phyloP scores from a whole-genome alignment of 495 filamentous ascomycete genomes.

The Glutinoglossum americanum region DNA sequence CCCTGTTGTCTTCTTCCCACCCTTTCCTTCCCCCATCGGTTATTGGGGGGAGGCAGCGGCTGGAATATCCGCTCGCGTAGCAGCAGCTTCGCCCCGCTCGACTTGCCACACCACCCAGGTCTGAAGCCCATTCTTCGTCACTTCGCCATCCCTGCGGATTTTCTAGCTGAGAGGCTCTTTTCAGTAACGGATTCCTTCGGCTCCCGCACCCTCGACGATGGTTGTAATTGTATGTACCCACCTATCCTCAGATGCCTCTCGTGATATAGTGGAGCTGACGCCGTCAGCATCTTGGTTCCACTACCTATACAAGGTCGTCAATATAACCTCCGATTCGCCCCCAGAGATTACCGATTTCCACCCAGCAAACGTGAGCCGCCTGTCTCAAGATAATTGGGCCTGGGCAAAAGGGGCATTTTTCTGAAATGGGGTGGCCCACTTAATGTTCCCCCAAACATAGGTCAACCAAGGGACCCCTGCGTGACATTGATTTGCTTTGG shows the following conservation, averaged over 20 bases:
- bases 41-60: too few species aligned
- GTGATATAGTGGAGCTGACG: neutral
- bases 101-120: neutral
- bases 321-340: neutral
- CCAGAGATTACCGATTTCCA: neutral
- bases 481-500: neutral
- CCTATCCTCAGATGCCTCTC: too few species aligned
- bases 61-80: too few species aligned
- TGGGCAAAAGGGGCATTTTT: neutral
- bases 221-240: neutral
- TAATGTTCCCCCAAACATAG: too few species aligned
- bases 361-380: neutral
- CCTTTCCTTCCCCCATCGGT: too few species aligned
- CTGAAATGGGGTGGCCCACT: neutral
- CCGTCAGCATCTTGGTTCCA: neutral
- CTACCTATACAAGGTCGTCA: neutral
- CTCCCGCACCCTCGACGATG: neutral
- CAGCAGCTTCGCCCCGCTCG: constrained; percentile 4
- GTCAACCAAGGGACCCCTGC: neutral
- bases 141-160: neutral
- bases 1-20: too few species aligned
- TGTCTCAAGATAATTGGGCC: neutral
- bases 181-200: neutral
- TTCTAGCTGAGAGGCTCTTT: neutral
- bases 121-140: neutral